These are phyloP conservation scores for Pyricularia grisea DNA, from an alignment of 2,329 filamentous ascomycete genomes.

Conservation along the genomic window DNA sequence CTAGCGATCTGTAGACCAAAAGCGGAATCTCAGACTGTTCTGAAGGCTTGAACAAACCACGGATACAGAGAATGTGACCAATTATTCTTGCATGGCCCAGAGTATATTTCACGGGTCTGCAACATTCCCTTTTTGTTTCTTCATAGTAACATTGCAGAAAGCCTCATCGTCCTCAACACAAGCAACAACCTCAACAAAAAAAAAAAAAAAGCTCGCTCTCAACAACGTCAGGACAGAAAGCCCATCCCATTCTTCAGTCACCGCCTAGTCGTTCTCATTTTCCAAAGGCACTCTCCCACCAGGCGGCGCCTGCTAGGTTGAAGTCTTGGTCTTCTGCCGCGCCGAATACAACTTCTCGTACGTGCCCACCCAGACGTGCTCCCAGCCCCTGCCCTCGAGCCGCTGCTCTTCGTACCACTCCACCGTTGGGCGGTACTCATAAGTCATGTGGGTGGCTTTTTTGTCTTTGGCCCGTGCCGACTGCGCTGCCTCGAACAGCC, in stretches of 20 bases:
- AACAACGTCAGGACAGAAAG: neutral
- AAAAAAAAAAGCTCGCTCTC: neutral
- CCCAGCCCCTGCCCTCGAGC: constrained; percentile 35
- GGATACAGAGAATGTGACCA: neutral
- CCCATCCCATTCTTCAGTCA: neutral
- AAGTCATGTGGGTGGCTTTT: constrained; percentile 20
- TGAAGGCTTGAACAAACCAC: neutral
- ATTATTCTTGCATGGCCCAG: too few species aligned
- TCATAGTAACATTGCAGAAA: neutral
- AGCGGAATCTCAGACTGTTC: neutral
- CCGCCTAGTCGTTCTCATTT: neutral
- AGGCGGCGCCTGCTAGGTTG: neutral
- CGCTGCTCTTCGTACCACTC: constrained; percentile 42
- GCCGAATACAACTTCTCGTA: constrained; percentile 22
- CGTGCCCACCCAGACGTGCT: constrained; percentile 34
- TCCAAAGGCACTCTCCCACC: neutral
- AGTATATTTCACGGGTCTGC: too few species aligned
- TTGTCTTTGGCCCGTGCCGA: constrained; percentile 13
- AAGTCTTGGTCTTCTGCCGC: neutral
- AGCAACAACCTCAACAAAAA: neutral
- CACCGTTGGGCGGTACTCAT: constrained; percentile 34
- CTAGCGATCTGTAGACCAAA: neutral
- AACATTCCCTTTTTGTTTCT: too few species aligned
- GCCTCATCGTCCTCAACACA: neutral
- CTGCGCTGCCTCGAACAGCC: constrained; percentile 29